Base-by-base conservation (phyloP, 495 filamentous ascomycete species). In the Ascodesmis nigricans region DNA sequence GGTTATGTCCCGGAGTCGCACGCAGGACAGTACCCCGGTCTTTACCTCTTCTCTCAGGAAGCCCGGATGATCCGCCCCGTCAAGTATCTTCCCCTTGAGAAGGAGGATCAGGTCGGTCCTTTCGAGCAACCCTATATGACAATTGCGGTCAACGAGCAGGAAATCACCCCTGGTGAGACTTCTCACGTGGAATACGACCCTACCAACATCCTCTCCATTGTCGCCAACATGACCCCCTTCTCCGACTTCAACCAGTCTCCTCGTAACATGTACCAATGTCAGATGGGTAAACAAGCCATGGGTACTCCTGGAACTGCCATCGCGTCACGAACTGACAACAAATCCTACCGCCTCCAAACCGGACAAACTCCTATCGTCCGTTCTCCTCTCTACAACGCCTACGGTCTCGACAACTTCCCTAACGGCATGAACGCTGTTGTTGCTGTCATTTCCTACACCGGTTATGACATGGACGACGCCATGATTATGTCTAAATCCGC, bases 261-360 rank as follows among this genome's bases (percentile, higher is more conserved):
- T 8, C 67, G 87, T 63, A 97, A 97, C 57, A 95, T 97, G 87
- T 97, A 97, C 57, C 87, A 95, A 55, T 91, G 84, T 56, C 87
- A 97, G 61, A 97, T 97, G 87, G 80, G 82, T 55, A 97, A 97
- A 55, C 87, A 97, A 60, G 74, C 84, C 1, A 97, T 97, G 87
- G 87, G 87, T 45, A 97, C 87, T 4, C 87, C 87, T 16, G 83
- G 76, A 33, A 78, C 84, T 5, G 73, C 87, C 0, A 60, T 90
- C 37, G 65, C 67, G 20, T 77, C 90, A 54, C 76, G 87, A 40
- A 83, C 81, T 21, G 87, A 97, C 61, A 97, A 97, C 63, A 97
- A 97, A 59, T 64, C 75, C 50, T 97, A 97, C 57, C 74, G 75
- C 39, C 57, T 97, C 21, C 87, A 97, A 58, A 91, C 80, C 19